These are phyloP conservation scores for Pleurostoma richardsiae DNA, from an alignment of 2,329 filamentous ascomycete species.

Conservation along the genomic window DNA sequence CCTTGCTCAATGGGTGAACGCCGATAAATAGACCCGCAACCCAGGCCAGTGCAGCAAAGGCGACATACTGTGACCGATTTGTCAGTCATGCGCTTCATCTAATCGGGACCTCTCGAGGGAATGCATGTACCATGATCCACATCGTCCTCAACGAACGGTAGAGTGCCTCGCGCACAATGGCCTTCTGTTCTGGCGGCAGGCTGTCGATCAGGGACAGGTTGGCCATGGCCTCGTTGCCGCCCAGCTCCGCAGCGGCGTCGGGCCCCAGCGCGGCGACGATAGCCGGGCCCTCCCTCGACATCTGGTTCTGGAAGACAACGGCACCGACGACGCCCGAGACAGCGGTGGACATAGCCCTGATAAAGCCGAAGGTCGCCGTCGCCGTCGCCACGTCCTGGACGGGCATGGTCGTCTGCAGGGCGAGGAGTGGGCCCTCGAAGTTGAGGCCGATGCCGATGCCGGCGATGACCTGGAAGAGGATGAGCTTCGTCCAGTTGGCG, in stretches of 20 bases:
- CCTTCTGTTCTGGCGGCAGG: neutral
- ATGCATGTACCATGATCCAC: neutral
- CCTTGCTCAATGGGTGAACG: constrained; percentile 5
- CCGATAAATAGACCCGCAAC: constrained; percentile 1
- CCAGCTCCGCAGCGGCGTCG: constrained; percentile 39
- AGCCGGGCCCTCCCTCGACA: constrained; percentile 10
- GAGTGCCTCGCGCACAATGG: constrained; percentile 13
- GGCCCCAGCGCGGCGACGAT: constrained; percentile 3
- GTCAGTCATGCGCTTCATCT: neutral
- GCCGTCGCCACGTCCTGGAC: constrained; percentile 53
- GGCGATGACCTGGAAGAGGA: constrained; percentile 48
- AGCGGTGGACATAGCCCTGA: constrained; percentile 47
- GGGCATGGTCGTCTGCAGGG: constrained; percentile 54
- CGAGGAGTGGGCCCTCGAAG: constrained; percentile 55
- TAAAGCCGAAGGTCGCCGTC: constrained; percentile 53
- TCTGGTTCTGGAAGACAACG: constrained; percentile 16
- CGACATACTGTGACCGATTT: neutral
- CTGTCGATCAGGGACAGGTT: neutral
- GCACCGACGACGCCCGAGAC: constrained; percentile 48
- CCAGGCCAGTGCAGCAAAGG: neutral
- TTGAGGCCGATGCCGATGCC: constrained; percentile 54
- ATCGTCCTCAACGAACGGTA: neutral
- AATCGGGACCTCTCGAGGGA: neutral
- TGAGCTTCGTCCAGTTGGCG: constrained; percentile 34
- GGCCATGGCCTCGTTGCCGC: constrained; percentile 28